Evolutionary conservation across 208 protist species (phyloP).

Genomic region (Leishmania lainsoni): DNA sequence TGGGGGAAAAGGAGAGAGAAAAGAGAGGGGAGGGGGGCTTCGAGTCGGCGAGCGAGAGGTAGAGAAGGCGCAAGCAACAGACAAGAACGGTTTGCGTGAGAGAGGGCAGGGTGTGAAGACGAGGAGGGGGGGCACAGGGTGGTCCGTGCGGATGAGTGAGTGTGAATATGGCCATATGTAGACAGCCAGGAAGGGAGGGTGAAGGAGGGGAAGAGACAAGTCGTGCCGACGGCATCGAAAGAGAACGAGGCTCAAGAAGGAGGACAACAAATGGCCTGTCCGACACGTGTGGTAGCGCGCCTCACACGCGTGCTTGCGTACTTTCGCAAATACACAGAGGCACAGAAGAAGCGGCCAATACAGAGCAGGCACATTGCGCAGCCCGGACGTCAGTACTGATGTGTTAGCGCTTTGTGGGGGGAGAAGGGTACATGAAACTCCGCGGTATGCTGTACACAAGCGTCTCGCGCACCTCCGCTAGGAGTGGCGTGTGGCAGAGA

Average conservation of each 20-base stretch:
- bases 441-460: background rate
- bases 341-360: background rate
- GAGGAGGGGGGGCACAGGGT: background rate
- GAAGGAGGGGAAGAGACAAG: background rate
- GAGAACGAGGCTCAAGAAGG: conserved; percentile 6
- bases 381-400: background rate
- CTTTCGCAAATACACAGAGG: background rate
- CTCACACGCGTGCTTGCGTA: background rate
- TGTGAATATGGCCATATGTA: background rate
- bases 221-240: background rate
- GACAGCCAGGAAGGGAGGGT: background rate
- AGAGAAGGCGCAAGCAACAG: background rate
- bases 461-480: background rate
- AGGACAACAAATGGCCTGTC: background rate
- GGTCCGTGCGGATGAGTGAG: background rate
- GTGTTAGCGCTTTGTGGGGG: background rate
- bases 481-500: background rate
- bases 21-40: background rate
- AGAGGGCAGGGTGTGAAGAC: background rate
- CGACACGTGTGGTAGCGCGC: background rate
- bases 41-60: background rate
- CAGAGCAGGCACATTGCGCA: background rate
- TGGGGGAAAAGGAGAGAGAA: background rate
- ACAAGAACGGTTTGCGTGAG: conserved; percentile 3
- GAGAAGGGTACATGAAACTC: background rate